Base-by-base conservation (phyloP, 345 rosid species). In the Anastatica hierochuntica region DNA sequence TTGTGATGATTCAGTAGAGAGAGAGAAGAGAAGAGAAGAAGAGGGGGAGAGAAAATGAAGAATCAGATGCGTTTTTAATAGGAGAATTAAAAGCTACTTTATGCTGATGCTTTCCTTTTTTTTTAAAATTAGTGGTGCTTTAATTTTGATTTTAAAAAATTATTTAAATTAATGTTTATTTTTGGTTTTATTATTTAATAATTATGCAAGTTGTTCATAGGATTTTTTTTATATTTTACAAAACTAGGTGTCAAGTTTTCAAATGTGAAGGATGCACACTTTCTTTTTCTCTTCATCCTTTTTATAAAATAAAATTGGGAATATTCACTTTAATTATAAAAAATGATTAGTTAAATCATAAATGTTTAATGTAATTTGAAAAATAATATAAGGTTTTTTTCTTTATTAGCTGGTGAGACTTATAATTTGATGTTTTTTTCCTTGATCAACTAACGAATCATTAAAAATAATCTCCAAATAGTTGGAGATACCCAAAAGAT, bases 61-160 rank as follows among this genome's bases (percentile, higher is more conserved):
- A 39, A 59, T 38, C 17, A 66, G 65, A 45, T 66, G 10, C 71
- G 61, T 1, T 40, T 66, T 58, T 52, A 45, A 30, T 43, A 53
- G 66, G 61, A 12, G 36, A 66, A 46, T 58, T n/a, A 66, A 58
- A 21, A 66, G 65, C 18, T 33, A 14, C 7, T 31, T 40, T 48
- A n/a, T 53, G 29, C 37, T 55, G 49, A 47, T 37, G 24, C 40
- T 54, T 17, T 0, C 12, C 21, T 19, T 23, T 10, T 21, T 19
- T 56, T 11, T 34, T 42, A 42, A 52, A 2, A 8, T 29, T 65
- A 49, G 52, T 55, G 62, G 21, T 40, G 21, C 24, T 53, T 16
- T 4, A 2, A 16, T 30, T 60, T 43, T 26, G 13, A 6, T 0
- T 35, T 35, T 1, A 29, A 23, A 23, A 23, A 23, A 23, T 3